Percentiles rank a stretch among this genome's conserved stretches.
phyloP scores from a whole-genome alignment of 2,329 filamentous ascomycete genomes.

The Fusarium buharicum region DNA sequence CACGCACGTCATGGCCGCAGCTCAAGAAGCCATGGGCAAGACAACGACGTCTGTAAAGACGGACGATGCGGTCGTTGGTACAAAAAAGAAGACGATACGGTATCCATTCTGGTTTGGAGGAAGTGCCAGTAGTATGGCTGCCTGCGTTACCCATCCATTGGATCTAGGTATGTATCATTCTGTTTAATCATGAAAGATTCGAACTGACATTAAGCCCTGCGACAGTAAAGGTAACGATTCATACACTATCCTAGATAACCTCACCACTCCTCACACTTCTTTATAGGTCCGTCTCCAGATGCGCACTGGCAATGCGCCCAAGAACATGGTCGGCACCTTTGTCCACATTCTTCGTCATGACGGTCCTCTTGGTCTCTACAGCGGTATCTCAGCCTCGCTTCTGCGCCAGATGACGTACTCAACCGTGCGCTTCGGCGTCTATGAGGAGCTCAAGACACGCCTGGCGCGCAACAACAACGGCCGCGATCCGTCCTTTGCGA shows the following conservation, averaged over 20 bases:
- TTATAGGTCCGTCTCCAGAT: slow-evolving; percentile 89
- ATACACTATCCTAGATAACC: neutral
- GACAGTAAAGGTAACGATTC: slow-evolving; percentile 60
- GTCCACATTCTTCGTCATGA: slow-evolving; percentile 80
- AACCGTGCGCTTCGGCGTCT: slow-evolving; percentile 94
- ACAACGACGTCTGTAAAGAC: slow-evolving; percentile 24
- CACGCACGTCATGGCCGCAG: slow-evolving; percentile 35
- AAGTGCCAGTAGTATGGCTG: slow-evolving; percentile 90
- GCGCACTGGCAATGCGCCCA: slow-evolving; percentile 77
- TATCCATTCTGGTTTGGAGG: slow-evolving; percentile 98
- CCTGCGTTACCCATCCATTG: slow-evolving; percentile 90
- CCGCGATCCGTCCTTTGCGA: slow-evolving; percentile 71
- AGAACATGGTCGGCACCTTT: slow-evolving; percentile 87
- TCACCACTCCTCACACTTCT: slow-evolving; percentile 16
- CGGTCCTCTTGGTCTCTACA: slow-evolving; percentile 85
- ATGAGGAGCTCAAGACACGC: slow-evolving; percentile 87
- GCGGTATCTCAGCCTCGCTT: slow-evolving; percentile 89
- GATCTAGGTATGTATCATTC: slow-evolving; percentile 76
- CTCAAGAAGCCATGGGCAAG: slow-evolving; percentile 33
- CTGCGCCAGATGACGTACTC: slow-evolving; percentile 96
- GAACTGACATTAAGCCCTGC: slow-evolving; percentile 34
- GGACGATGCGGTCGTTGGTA: slow-evolving; percentile 46
- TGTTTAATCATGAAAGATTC: slow-evolving; percentile 12
- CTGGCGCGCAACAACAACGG: slow-evolving; percentile 59
- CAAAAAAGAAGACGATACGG: slow-evolving; percentile 56